These are phyloP conservation scores for Eimeria necatrix DNA, from an alignment of 169 alveolate species.

Conservation along the genomic window DNA sequence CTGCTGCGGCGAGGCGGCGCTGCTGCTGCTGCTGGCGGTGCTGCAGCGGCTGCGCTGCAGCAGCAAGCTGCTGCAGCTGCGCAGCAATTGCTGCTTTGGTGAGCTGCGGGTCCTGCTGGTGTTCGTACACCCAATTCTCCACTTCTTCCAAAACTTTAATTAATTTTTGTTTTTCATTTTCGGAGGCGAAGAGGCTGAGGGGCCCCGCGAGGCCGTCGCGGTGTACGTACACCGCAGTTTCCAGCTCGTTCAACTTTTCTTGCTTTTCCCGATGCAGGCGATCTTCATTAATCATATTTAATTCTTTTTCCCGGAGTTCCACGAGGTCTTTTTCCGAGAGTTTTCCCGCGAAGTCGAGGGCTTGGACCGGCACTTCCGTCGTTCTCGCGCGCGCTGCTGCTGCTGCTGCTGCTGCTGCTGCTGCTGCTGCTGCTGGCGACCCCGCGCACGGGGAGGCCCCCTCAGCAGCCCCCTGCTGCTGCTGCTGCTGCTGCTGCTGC, in stretches of 20 bases:
- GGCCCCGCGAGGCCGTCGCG: slow-evolving; percentile 65
- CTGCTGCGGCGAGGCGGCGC: neutral
- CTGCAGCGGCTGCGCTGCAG: neutral
- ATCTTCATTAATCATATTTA: slow-evolving; percentile 83
- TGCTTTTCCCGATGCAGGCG: slow-evolving; percentile 80
- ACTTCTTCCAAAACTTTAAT: slow-evolving; percentile 57
- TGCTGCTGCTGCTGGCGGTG: slow-evolving; percentile 15
- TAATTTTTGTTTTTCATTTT: neutral
- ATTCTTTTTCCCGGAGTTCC: slow-evolving; percentile 74
- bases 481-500: slow-evolving; percentile 30
- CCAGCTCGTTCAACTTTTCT: slow-evolving; percentile 84
- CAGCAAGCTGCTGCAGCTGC: slow-evolving; percentile 70
- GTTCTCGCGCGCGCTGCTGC: neutral
- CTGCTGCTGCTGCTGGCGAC: too few relatives aligned
- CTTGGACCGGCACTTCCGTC: slow-evolving; percentile 42
- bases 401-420: neutral
- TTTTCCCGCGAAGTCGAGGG: neutral
- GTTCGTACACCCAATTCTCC: slow-evolving; percentile 83
- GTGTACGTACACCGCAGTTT: slow-evolving; percentile 79
- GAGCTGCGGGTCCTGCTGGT: slow-evolving; percentile 76
- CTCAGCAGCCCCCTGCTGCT: neutral
- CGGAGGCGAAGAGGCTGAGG: slow-evolving; percentile 17
- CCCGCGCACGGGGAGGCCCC: neutral
- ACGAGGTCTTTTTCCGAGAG: slow-evolving; percentile 20
- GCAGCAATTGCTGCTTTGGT: slow-evolving; percentile 76